These are phyloP conservation scores for Mimosa pudica DNA, from an alignment of 306 rosid species.

Conservation along the genomic window DNA sequence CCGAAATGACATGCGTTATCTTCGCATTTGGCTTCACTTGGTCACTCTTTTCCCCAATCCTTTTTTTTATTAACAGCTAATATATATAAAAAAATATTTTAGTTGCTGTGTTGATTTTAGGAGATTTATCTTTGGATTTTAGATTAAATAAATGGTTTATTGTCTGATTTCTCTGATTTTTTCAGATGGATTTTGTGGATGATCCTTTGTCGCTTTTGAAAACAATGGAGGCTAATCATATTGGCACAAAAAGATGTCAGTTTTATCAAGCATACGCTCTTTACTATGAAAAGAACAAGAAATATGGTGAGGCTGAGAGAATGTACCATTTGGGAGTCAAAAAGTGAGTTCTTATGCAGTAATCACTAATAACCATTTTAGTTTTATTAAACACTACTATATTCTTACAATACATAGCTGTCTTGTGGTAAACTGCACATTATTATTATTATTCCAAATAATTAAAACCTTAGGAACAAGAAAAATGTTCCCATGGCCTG, in stretches of 20 bases:
- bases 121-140: not conserved
- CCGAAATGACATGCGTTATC: conserved; percentile 76
- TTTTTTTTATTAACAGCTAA: not conserved
- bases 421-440: not conserved
- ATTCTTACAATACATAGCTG: not conserved
- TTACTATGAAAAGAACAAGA: conserved; percentile 65
- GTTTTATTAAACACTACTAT: not conserved
- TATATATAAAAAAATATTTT: not conserved
- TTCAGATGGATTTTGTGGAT: conserved; percentile 86
- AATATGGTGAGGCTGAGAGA: not conserved
- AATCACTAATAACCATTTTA: conserved; percentile 1
- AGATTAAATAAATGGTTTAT: conserved; percentile 21
- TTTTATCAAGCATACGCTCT: conserved; percentile 80
- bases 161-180: conserved; percentile 29
- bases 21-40: conserved; percentile 94
- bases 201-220: conserved; percentile 62
- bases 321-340: not conserved
- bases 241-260: conserved; percentile 68
- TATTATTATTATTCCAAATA: not conserved
- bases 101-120: conserved; percentile 10
- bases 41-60: conserved; percentile 23
- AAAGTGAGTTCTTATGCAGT: not conserved
- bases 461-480: not conserved
- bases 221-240: conserved; percentile 73
- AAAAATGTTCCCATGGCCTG: not conserved